phyloP scores from a whole-genome alignment of 179 eudicot species.

The Vitellaria paradoxa region DNA sequence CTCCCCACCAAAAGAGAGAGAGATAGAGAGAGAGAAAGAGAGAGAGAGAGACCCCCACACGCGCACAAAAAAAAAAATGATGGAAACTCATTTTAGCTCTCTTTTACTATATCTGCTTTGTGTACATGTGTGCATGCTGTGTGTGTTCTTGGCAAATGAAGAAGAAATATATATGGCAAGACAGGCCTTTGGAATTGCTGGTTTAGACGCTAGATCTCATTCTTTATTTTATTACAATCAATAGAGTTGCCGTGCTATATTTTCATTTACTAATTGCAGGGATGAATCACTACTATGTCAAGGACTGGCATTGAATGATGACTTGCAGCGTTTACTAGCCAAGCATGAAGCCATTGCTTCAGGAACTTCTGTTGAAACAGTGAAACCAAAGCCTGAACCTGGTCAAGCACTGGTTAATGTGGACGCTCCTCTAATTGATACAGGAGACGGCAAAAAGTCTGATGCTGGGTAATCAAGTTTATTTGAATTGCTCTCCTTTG shows the following conservation, averaged over 20 bases:
- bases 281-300: constrained; percentile 91
- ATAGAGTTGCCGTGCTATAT: background rate
- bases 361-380: constrained; percentile 37
- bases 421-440: constrained; percentile 74
- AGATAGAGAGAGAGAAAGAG: too few relatives aligned
- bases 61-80: too few relatives aligned
- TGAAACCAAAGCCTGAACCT: constrained; percentile 49
- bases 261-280: constrained; percentile 37
- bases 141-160: background rate
- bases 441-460: constrained; percentile 63
- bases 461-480: constrained; percentile 51
- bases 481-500: background rate
- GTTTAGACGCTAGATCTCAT: background rate
- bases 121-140: background rate
- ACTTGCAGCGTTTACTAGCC: constrained; percentile 80
- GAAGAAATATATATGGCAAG: background rate
- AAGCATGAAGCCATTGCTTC: constrained; percentile 79
- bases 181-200: too few relatives aligned
- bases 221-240: background rate
- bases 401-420: constrained; percentile 57
- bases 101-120: background rate
- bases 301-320: constrained; percentile 93
- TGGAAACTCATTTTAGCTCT: too few relatives aligned
- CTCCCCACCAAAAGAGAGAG: too few relatives aligned
- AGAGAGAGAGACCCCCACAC: too few relatives aligned